Percentiles rank a stretch among this genome's conserved stretches.
phyloP scores from a whole-genome alignment of 495 filamentous ascomycete genomes.

The Margaritispora aquatica region DNA sequence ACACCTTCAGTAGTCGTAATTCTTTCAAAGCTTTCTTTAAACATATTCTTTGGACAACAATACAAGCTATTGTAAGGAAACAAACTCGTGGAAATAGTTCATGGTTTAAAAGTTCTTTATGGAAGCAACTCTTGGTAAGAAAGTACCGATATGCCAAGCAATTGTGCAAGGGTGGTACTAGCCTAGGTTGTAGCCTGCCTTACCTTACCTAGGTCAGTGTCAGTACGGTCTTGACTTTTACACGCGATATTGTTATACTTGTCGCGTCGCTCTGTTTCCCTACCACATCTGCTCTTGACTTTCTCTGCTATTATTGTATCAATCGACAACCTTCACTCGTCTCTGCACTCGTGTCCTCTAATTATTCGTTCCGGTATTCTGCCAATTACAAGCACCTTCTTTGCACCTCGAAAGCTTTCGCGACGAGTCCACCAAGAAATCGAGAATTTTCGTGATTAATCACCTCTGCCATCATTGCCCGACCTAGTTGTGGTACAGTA shows the following conservation, averaged over 20 bases:
- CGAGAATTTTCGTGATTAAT: neutral
- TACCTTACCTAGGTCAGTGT: too few species aligned
- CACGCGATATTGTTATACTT: neutral
- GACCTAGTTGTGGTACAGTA: too few species aligned
- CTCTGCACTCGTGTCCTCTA: too few species aligned
- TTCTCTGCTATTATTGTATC: neutral
- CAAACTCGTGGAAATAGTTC: neutral
- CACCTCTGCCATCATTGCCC: too few species aligned
- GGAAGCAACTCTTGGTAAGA: too few species aligned
- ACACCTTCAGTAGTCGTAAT: too few species aligned
- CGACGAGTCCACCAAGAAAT: neutral
- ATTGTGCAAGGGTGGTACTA: neutral
- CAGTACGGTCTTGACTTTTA: neutral
- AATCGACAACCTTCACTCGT: too few species aligned
- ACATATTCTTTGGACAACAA: too few species aligned
- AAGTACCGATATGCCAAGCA: too few species aligned
- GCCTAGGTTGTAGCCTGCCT: neutral
- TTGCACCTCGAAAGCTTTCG: neutral
- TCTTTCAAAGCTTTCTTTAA: too few species aligned
- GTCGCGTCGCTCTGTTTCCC: neutral
- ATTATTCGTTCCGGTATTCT: neutral
- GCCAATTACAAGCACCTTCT: neutral
- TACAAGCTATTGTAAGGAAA: neutral
- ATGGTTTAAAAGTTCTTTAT: too few species aligned
- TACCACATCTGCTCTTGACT: neutral